A percentile compares a stretch with the other conserved stretches of the same genome.
Evolutionary conservation across 2,329 filamentous ascomycete species (phyloP).

Genomic region (Diaporthe vaccinii): DNA sequence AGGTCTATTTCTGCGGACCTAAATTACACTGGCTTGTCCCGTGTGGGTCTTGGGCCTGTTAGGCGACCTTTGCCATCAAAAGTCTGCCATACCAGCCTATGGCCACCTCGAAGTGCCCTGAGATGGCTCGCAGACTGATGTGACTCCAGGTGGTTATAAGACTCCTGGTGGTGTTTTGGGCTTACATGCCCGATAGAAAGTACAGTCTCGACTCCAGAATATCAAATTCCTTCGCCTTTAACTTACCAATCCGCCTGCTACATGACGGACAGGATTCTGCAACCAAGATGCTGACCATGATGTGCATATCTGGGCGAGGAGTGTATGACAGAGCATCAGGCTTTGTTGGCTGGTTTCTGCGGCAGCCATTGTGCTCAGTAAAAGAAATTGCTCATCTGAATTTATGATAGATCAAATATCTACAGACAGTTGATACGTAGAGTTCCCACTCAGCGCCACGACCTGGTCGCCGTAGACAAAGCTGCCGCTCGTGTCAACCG

Average conservation of each 20-base stretch:
- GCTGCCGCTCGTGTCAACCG: slow-evolving; percentile 8
- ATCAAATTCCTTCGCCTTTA: not conserved
- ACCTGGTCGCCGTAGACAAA: slow-evolving; percentile 12
- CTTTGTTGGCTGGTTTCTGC: not conserved
- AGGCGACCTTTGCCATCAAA: not conserved
- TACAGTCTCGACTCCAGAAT: not conserved
- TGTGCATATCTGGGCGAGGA: not conserved
- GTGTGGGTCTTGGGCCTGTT: not conserved
- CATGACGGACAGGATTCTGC: not conserved
- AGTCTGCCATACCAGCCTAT: not conserved
- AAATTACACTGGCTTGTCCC: not conserved
- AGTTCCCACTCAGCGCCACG: not conserved
- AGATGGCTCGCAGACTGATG: not conserved
- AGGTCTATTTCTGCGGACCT: no score
- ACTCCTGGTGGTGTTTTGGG: not conserved
- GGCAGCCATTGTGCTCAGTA: no score
- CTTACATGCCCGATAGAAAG: no score
- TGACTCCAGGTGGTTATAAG: not conserved
- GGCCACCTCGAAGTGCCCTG: no score
- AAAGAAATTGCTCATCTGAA: not conserved
- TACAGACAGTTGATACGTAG: slow-evolving; percentile 1
- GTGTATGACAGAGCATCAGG: not conserved
- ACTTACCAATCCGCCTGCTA: not conserved
- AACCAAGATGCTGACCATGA: not conserved
- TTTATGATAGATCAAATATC: not conserved